phyloP scores from a whole-genome alignment of 1,284 basidiomycete species.

The Sanghuangporus baumii region DNA sequence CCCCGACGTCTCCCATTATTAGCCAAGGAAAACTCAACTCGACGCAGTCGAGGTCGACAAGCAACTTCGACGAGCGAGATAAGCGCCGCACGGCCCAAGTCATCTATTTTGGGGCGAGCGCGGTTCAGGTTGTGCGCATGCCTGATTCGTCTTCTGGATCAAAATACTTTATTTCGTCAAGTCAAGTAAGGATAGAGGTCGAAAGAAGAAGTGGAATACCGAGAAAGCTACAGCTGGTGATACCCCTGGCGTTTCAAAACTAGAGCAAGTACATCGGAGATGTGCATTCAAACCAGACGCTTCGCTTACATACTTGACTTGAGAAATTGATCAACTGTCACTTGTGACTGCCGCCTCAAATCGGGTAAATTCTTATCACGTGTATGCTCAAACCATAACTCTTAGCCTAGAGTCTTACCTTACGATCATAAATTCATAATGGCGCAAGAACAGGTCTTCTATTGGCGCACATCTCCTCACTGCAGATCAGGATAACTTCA shows the following conservation, averaged over 20 bases:
- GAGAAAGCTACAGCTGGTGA: too few relatives aligned
- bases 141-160: not conserved
- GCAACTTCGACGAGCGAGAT: not conserved
- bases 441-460: too few relatives aligned
- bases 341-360: too few relatives aligned
- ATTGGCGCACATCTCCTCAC: slow-evolving; percentile 61
- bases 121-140: not conserved
- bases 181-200: not conserved
- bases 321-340: too few relatives aligned
- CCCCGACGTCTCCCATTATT: not conserved
- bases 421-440: too few relatives aligned
- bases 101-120: not conserved
- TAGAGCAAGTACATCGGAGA: too few relatives aligned
- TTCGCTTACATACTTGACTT: too few relatives aligned
- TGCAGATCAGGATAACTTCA: slow-evolving; percentile 72
- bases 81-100: not conserved
- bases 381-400: slow-evolving; percentile 65
- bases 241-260: too few relatives aligned
- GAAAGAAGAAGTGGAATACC: not conserved
- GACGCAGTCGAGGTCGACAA: too few relatives aligned
- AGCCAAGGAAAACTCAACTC: not conserved
- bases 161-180: not conserved
- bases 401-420: too few relatives aligned
- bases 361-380: slow-evolving; percentile 40
- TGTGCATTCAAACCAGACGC: too few relatives aligned